These are phyloP conservation scores for Aspergillus ostianus DNA, from an alignment of 495 filamentous ascomycete species.

Conservation along the genomic window DNA sequence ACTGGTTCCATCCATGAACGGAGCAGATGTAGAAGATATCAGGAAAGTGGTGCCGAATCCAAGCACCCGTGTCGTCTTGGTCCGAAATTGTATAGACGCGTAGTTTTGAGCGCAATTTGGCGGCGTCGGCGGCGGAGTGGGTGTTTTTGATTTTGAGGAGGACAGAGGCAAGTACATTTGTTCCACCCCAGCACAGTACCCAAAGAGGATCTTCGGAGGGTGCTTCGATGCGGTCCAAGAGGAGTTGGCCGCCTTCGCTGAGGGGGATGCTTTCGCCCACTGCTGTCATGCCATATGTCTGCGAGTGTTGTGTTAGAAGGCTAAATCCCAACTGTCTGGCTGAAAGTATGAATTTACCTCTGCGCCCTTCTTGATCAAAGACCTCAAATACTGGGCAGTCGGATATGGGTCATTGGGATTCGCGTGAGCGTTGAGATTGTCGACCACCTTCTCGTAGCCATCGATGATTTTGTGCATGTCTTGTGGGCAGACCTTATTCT, in stretches of 20 bases:
- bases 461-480: slow-evolving; percentile 41
- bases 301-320: too few relatives aligned
- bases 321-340: too few relatives aligned
- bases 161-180: slow-evolving; percentile 45
- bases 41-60: slow-evolving; percentile 46
- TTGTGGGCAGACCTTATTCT: slow-evolving; percentile 29
- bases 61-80: slow-evolving; percentile 49
- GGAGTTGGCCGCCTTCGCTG: slow-evolving; percentile 30
- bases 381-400: slow-evolving; percentile 26
- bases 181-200: slow-evolving; percentile 47
- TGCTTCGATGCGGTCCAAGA: slow-evolving; percentile 26
- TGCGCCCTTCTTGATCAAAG: slow-evolving; percentile 30
- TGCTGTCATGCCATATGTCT: slow-evolving; percentile 27
- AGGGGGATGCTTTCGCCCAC: slow-evolving; percentile 17
- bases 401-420: slow-evolving; percentile 34
- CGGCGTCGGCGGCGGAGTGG: slow-evolving; percentile 26
- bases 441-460: slow-evolving; percentile 38
- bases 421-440: slow-evolving; percentile 41
- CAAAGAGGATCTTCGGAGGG: slow-evolving; percentile 29
- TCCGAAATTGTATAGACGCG: slow-evolving; percentile 50
- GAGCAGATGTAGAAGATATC: slow-evolving; percentile 47
- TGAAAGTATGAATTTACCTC: slow-evolving; percentile 5
- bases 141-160: slow-evolving; percentile 33
- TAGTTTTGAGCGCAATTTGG: slow-evolving; percentile 32
- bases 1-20: slow-evolving; percentile 47